Conservation (phyloP, 2,329 filamentous ascomycete species). For the Pseudocercospora fuligena region DNA sequence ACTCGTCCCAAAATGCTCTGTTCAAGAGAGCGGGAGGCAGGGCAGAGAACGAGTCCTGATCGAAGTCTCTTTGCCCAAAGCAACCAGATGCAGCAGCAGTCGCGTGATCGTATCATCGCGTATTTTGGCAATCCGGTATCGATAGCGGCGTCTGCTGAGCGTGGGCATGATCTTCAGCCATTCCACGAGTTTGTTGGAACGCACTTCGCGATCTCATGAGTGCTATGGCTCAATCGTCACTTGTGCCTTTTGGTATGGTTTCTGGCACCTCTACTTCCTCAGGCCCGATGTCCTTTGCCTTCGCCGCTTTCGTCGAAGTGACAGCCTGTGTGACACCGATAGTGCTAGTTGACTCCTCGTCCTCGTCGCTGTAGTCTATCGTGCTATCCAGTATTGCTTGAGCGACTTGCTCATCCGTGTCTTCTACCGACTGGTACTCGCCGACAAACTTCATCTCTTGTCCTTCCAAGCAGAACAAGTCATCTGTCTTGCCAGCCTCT, state of each 20-base stretch:
- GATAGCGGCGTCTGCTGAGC: too few species aligned
- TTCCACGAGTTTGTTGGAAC: too few species aligned
- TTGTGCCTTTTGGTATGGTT: not conserved
- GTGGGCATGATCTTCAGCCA: too few species aligned
- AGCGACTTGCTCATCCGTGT: constrained; percentile 13
- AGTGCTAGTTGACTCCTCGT: not conserved
- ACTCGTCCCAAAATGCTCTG: not conserved
- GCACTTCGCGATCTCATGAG: not conserved
- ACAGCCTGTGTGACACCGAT: not conserved
- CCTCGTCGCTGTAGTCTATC: constrained; percentile 8
- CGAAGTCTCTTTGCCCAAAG: too few species aligned
- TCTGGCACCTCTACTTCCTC: not conserved
- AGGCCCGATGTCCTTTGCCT: not conserved
- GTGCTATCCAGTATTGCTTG: constrained; percentile 16
- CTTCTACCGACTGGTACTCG: constrained; percentile 18
- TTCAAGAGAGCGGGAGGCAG: not conserved
- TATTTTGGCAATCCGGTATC: too few species aligned
- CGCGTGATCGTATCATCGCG: too few species aligned
- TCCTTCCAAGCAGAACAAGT: constrained; percentile 67
- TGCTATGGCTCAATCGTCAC: not conserved
- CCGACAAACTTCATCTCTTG: constrained; percentile 34
- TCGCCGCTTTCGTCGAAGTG: not conserved
- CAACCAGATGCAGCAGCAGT: too few species aligned
- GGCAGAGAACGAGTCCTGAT: not conserved
- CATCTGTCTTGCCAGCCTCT: constrained; percentile 51